Evolutionary conservation across 1,139 yeast genomes (phyloP), one percentile per base, ranked within the genome.

Genomic region (Candida albicans): DNA sequence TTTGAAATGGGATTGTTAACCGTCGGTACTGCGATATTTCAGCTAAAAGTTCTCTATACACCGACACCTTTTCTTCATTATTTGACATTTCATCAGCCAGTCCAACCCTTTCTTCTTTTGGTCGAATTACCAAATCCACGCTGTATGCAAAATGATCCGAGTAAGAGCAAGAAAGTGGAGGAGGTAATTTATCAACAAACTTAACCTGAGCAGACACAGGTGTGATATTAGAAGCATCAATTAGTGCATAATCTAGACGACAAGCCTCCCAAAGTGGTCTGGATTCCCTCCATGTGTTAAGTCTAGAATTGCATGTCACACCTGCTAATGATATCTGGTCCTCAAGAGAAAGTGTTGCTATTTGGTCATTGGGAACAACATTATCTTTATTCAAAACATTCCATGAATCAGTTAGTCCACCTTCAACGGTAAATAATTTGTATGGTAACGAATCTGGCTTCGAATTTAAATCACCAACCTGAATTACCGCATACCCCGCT

Each of bases 111-210:
- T 52, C 51, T 22, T 34, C 46, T n/a, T 44, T 45, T 11, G 45
- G 35, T 31, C 48, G 50, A 29, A 64, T 46, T 14, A 41, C 40
- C 33, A 84, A 60, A 13, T 80, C 79, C 13, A 88, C 83, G 28
- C 80, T 70, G 56, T 90, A 87, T 0, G 93, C 99, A 72, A 95
- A 93, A 68, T 93, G 99, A 60, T 93, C 99, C 0, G 96, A 89
- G 52, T 79, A 84, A 4, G 96, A 86, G 52, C 75, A 70, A 7
- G 87, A 84, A 11, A 79, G 65, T 2, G 72, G 71, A 1, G 68
- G 68, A 0, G 87, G 84, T 10, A 88, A 68, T 15, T 61, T 58
- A 39, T 88, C 96, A 0, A 89, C 82, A 58, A 91, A 90, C 29
- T 75, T 74, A 1, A 90, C 96, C 9, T 73, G 63, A 0, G 95